A percentile compares a stretch with the other conserved stretches of the same genome.
Conservation (phyloP, 78 protist genomes). For the Anaeramoeba ignava region DNA sequence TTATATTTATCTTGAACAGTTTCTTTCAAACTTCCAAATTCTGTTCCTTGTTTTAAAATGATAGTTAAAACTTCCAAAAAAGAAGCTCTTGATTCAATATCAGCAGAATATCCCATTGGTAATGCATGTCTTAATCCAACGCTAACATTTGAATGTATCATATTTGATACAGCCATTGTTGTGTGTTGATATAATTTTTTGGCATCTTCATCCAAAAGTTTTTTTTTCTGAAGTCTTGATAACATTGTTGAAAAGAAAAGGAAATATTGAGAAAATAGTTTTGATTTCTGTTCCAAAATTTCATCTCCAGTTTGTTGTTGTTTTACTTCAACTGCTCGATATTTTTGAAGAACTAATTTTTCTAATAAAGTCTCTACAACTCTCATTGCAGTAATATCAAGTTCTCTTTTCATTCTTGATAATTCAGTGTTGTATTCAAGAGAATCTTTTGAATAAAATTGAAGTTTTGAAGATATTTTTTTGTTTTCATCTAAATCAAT, state of each 20-base stretch:
- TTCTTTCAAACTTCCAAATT: background rate
- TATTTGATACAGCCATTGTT: background rate
- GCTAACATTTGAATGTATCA: background rate
- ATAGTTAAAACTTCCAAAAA: background rate
- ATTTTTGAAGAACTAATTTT: background rate
- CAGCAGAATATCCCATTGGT: background rate
- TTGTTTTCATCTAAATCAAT: too few relatives aligned
- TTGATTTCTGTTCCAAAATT: constrained; percentile 15
- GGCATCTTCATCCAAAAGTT: background rate
- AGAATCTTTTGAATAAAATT: background rate
- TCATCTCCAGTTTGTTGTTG: background rate
- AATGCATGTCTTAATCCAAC: background rate
- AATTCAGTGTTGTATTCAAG: background rate
- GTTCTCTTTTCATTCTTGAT: background rate
- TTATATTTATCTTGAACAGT: background rate
- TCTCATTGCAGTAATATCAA: background rate
- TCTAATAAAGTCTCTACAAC: background rate
- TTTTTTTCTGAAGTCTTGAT: constrained; percentile 4
- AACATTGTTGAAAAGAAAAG: constrained; percentile 33
- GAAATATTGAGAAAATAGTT: constrained; percentile 37
- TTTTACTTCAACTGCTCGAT: background rate
- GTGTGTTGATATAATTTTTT: background rate
- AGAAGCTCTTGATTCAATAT: background rate
- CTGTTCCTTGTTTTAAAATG: background rate
- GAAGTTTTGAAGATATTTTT: background rate